Percentiles rank a stretch among this genome's conserved stretches.
These are phyloP conservation scores for Diaporthe citri DNA, from an alignment of 2,329 filamentous ascomycete species.

Conservation along the genomic window DNA sequence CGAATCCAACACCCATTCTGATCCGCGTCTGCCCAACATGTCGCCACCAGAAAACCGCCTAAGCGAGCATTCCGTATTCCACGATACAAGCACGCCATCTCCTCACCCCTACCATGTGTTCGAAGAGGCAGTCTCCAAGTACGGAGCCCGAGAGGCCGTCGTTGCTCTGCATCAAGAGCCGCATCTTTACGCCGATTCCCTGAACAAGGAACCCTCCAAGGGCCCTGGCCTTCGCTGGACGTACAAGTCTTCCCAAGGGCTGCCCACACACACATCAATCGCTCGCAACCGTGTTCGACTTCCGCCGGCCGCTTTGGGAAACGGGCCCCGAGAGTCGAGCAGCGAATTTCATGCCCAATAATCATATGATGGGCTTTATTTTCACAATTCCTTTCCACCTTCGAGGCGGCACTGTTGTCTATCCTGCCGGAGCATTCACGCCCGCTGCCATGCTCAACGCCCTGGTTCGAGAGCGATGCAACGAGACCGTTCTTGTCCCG, in stretches of 20 bases:
- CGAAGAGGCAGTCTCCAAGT: neutral
- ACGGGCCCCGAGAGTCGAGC: neutral
- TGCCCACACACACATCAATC: neutral
- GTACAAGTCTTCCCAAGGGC: constrained; percentile 10
- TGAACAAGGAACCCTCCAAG: neutral
- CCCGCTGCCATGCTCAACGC: constrained; percentile 2
- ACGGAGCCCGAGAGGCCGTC: neutral
- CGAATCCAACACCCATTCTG: neutral
- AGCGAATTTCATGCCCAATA: constrained; percentile 8
- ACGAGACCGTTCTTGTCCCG: neutral
- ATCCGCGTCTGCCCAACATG: neutral
- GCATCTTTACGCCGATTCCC: neutral
- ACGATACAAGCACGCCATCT: neutral
- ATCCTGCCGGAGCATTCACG: neutral
- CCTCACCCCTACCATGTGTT: neutral
- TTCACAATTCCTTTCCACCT: neutral
- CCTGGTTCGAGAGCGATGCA: neutral
- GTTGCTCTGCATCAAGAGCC: neutral
- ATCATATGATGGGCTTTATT: constrained; percentile 2
- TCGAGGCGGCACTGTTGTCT: constrained; percentile 5
- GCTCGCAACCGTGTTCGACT: neutral
- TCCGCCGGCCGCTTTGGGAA: neutral
- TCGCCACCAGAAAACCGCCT: neutral
- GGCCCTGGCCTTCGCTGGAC: constrained; percentile 5
- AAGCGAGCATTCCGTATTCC: constrained; percentile 6